Percentiles rank a stretch among this genome's conserved stretches.
Evolutionary conservation across 2,329 filamentous ascomycete genomes (phyloP).

Genomic region (Hypoxylon sp.): DNA sequence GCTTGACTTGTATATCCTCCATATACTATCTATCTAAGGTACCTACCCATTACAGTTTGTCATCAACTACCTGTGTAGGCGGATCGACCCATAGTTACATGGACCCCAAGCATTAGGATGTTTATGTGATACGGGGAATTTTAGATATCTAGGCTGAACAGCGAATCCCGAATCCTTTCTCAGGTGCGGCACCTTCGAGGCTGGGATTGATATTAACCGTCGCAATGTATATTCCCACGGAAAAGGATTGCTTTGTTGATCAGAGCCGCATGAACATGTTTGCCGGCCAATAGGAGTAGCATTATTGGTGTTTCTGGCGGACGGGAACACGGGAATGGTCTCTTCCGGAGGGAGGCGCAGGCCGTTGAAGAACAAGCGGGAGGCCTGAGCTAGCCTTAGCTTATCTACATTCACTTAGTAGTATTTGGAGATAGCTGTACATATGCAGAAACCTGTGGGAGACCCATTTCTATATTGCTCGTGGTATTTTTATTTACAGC

Average conservation of each 20-base stretch:
- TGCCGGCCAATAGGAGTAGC: neutral
- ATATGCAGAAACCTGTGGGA: too few species aligned
- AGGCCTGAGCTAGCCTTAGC: neutral
- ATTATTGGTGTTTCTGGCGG: neutral
- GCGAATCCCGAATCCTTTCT: conserved; percentile 8
- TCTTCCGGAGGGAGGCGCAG: conserved; percentile 20
- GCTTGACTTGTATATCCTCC: neutral
- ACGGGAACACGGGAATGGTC: conserved; percentile 6
- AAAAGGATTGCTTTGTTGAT: conserved; percentile 5
- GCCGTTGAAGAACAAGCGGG: neutral
- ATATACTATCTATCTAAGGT: neutral
- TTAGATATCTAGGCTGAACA: neutral
- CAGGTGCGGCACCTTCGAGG: neutral
- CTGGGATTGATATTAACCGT: conserved; percentile 3
- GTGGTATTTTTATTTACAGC: too few species aligned
- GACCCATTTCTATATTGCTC: too few species aligned
- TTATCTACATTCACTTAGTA: too few species aligned
- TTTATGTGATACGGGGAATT: neutral
- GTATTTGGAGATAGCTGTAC: neutral
- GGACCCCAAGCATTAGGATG: neutral
- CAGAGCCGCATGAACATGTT: neutral
- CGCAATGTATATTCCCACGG: neutral
- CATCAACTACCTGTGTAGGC: neutral
- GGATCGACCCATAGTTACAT: neutral
- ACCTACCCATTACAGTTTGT: too few species aligned